These are phyloP conservation scores for Boletellus ananiceps DNA, from an alignment of 768 basidiomycete species.

Conservation along the genomic window DNA sequence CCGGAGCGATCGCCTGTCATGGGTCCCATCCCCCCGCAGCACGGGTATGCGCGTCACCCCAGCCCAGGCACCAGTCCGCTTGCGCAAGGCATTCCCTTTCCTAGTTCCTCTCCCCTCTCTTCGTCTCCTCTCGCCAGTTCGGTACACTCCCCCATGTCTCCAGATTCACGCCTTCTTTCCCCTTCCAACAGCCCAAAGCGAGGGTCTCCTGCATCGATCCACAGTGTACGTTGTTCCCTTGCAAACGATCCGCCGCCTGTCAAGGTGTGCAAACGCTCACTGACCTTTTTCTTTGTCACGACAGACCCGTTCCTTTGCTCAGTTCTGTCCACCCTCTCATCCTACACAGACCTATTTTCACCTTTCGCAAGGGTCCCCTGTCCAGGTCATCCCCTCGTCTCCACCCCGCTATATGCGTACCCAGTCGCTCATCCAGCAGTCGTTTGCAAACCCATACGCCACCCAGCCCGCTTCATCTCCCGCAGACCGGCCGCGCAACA, in stretches of 20 bases:
- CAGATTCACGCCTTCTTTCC: slow-evolving; percentile 1
- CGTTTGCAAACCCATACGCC: slow-evolving; percentile 2
- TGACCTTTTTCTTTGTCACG: background rate
- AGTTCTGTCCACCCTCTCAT: slow-evolving; percentile 6
- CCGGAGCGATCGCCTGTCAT: slow-evolving; percentile 12
- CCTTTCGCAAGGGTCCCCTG: slow-evolving; percentile 1
- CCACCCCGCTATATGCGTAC: slow-evolving; percentile 10
- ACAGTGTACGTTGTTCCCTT: slow-evolving; percentile 10
- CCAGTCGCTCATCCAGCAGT: slow-evolving; percentile 16
- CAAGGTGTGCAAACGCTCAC: too few relatives aligned
- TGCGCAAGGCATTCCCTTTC: slow-evolving; percentile 12
- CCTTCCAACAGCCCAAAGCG: slow-evolving; percentile 4
- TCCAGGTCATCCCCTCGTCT: slow-evolving; percentile 3
- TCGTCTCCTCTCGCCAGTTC: slow-evolving; percentile 10
- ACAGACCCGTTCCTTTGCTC: slow-evolving; percentile 7
- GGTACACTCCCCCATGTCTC: background rate
- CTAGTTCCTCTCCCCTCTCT: slow-evolving; percentile 7
- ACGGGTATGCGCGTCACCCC: slow-evolving; percentile 7
- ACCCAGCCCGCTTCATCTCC: background rate
- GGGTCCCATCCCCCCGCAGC: background rate
- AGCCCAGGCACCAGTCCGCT: slow-evolving; percentile 8
- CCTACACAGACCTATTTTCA: slow-evolving; percentile 5
- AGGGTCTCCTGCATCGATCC: slow-evolving; percentile 9
- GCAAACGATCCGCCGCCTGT: background rate
- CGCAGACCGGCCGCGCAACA: background rate